Conservation (phyloP, 768 basidiomycete genomes). For the Rhodotorula sphaerocarpa region DNA sequence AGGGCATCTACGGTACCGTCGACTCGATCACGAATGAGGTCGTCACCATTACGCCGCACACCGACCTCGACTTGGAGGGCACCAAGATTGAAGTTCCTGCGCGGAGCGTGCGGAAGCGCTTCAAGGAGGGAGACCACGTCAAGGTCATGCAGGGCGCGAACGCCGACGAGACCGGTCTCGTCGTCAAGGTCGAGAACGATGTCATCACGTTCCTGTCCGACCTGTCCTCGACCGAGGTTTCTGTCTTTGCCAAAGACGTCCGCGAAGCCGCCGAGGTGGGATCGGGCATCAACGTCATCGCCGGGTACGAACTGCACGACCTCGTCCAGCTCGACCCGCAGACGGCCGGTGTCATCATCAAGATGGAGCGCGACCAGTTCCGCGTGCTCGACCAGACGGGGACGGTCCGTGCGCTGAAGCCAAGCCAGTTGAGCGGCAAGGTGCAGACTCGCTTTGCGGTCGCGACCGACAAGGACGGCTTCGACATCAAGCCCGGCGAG, state of each 20-base stretch:
- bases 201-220: slow-evolving; percentile 95
- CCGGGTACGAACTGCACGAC: slow-evolving; percentile 92
- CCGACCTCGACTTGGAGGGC: slow-evolving; percentile 55
- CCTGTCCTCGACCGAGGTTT: slow-evolving; percentile 93
- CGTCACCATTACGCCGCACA: slow-evolving; percentile 55
- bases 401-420: slow-evolving; percentile 75
- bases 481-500: slow-evolving; percentile 77
- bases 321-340: slow-evolving; percentile 88
- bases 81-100: slow-evolving; percentile 71
- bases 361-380: slow-evolving; percentile 91
- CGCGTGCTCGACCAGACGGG: slow-evolving; percentile 92
- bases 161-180: slow-evolving; percentile 87
- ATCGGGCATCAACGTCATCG: slow-evolving; percentile 77
- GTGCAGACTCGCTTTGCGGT: slow-evolving; percentile 73
- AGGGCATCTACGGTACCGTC: slow-evolving; percentile 83
- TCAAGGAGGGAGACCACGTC: slow-evolving; percentile 95
- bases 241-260: slow-evolving; percentile 93
- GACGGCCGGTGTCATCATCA: slow-evolving; percentile 94
- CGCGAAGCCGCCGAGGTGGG: slow-evolving; percentile 96
- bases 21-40: slow-evolving; percentile 80
- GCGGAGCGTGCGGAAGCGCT: slow-evolving; percentile 81
- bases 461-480: slow-evolving; percentile 79
- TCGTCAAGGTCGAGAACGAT: slow-evolving; percentile 80
- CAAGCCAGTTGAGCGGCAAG: slow-evolving; percentile 82
- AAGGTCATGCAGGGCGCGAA: slow-evolving; percentile 96